These are phyloP conservation scores for Suillus subalutaceus DNA, from an alignment of 768 basidiomycete species.

Conservation along the genomic window DNA sequence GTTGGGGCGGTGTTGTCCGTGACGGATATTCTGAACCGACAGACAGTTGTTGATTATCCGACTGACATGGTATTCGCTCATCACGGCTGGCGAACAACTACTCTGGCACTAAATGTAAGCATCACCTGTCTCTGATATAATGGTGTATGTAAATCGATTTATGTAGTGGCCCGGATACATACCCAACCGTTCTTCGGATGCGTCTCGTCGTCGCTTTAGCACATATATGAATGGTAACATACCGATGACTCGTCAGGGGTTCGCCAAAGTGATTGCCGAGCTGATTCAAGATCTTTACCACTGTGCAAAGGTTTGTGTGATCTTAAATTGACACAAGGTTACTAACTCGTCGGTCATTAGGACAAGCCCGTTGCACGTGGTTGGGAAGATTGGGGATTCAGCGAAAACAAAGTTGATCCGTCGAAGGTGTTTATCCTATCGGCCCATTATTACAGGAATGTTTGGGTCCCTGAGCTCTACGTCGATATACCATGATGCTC, in stretches of 20 bases:
- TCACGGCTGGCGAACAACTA: conserved; percentile 24
- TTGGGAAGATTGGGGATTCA: conserved; percentile 22
- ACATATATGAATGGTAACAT: neutral
- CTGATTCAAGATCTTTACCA: neutral
- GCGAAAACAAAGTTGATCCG: conserved; percentile 19
- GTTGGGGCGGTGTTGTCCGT: conserved; percentile 25
- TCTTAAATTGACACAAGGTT: neutral
- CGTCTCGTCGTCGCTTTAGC: conserved; percentile 21
- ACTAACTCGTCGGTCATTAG: conserved; percentile 4
- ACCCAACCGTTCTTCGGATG: neutral
- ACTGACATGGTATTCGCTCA: conserved; percentile 21
- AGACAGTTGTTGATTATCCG: conserved; percentile 18
- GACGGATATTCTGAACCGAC: conserved; percentile 16
- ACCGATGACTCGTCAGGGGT: conserved; percentile 23
- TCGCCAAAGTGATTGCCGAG: conserved; percentile 14
- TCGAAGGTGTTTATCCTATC: conserved; percentile 24
- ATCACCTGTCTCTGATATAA: neutral
- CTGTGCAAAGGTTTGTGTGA: neutral
- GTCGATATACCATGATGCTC: conserved; percentile 21
- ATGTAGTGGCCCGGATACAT: conserved; percentile 30
- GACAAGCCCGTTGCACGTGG: conserved; percentile 11
- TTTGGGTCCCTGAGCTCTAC: conserved; percentile 33
- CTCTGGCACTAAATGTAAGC: conserved; percentile 24
- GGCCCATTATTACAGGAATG: conserved; percentile 30
- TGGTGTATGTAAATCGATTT: neutral